Evolutionary conservation across 1,139 yeast genomes (phyloP).

Genomic region (Candida sanyaensis): DNA sequence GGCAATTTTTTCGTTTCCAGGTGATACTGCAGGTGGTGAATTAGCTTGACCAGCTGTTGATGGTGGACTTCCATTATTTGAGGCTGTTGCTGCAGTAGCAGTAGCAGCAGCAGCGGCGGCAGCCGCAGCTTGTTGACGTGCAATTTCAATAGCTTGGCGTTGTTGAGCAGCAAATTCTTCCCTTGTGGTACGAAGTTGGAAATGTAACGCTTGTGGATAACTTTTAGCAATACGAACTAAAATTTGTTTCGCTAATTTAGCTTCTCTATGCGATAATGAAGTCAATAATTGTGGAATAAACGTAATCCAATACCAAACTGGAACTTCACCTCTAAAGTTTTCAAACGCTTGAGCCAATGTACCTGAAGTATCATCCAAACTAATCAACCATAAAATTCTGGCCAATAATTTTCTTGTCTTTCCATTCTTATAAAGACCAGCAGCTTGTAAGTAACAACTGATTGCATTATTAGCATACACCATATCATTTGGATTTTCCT

Average conservation of each 20-base stretch:
- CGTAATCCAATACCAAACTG: slow-evolving; percentile 99
- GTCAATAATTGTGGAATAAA: slow-evolving; percentile 93
- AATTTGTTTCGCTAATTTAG: slow-evolving; percentile 82
- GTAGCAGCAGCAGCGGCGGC: slow-evolving; percentile 25
- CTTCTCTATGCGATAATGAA: slow-evolving; percentile 88
- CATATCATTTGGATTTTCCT: slow-evolving; percentile 81
- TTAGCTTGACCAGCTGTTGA: slow-evolving; percentile 10
- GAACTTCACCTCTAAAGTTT: slow-evolving; percentile 91
- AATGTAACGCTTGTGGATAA: slow-evolving; percentile 96
- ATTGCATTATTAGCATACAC: slow-evolving; percentile 91
- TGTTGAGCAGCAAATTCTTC: slow-evolving; percentile 92
- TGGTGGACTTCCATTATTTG: not conserved
- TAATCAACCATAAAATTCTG: slow-evolving; percentile 88
- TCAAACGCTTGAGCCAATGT: slow-evolving; percentile 87
- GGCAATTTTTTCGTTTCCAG: slow-evolving; percentile 3
- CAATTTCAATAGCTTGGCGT: slow-evolving; percentile 68
- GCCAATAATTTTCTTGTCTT: slow-evolving; percentile 88
- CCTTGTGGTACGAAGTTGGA: slow-evolving; percentile 91
- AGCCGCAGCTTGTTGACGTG: slow-evolving; percentile 22
- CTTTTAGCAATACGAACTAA: slow-evolving; percentile 91
- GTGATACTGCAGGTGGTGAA: not conserved
- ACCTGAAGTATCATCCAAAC: slow-evolving; percentile 85
- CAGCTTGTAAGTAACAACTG: slow-evolving; percentile 95
- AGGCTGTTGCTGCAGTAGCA: not conserved
- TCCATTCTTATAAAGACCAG: slow-evolving; percentile 91